A percentile compares a stretch with the other conserved stretches of the same genome.
phyloP scores from a whole-genome alignment of 176 grass and related monocot species.

The Zoysia japonica region DNA sequence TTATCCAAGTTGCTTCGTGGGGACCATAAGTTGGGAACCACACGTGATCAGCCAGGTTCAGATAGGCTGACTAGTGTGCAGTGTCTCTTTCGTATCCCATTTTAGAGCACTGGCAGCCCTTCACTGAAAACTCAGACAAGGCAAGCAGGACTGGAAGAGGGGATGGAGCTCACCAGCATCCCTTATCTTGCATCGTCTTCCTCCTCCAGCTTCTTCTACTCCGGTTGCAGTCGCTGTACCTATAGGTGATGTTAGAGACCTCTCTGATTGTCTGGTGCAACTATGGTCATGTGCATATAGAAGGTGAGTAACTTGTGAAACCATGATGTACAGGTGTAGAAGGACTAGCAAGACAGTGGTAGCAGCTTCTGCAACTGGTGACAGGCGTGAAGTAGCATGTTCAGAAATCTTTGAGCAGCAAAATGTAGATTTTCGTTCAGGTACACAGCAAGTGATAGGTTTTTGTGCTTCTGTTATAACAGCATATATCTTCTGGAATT shows the following conservation, averaged over 20 bases:
- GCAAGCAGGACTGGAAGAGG: conserved; percentile 5
- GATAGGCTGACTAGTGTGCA: conserved; percentile 42
- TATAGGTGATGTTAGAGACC: conserved; percentile 39
- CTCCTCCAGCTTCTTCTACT: conserved; percentile 40
- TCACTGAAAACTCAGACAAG: conserved; percentile 23
- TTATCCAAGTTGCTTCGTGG: conserved; percentile 43
- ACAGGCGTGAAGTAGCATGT: conserved; percentile 24
- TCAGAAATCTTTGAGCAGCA: conserved; percentile 34
- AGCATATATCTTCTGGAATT: neutral
- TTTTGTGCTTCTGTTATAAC: conserved; percentile 6
- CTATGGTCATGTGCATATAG: conserved; percentile 15
- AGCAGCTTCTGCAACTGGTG: conserved; percentile 29
- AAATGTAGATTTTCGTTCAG: conserved; percentile 20
- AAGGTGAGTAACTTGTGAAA: conserved; percentile 25
- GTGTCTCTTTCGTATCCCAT: conserved; percentile 26
- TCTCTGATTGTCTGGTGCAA: neutral
- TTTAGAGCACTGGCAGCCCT: conserved; percentile 17
- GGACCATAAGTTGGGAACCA: conserved; percentile 47
- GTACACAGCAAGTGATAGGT: neutral
- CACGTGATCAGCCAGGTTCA: conserved; percentile 37
- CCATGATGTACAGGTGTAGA: conserved; percentile 31
- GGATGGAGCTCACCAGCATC: conserved; percentile 42
- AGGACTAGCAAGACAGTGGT: conserved; percentile 25
- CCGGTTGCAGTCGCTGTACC: conserved; percentile 14
- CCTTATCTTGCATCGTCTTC: conserved; percentile 39